phyloP scores from a whole-genome alignment of 768 basidiomycete species.

The Lactarius vividus region DNA sequence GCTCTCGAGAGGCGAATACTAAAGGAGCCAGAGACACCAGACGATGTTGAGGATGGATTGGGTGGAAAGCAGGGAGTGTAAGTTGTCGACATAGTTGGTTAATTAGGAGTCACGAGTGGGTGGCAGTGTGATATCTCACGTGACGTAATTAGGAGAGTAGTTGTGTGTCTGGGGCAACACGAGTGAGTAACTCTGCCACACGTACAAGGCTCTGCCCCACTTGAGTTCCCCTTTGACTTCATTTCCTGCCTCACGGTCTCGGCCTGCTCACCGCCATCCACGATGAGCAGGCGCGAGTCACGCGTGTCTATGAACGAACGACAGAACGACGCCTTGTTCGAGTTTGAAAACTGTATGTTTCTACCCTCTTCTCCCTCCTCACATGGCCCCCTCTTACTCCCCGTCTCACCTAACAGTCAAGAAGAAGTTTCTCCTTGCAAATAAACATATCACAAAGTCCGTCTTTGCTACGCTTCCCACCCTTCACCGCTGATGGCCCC shows the following conservation, averaged over 20 bases:
- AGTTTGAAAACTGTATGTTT: slow-evolving; percentile 80
- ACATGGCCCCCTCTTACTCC: slow-evolving; percentile 26
- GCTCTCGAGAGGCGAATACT: slow-evolving; percentile 12
- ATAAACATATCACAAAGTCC: slow-evolving; percentile 89
- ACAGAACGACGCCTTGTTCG: slow-evolving; percentile 77
- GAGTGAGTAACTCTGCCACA: not conserved
- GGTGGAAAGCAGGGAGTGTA: slow-evolving; percentile 22
- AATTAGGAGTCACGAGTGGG: not conserved
- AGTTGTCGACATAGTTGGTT: not conserved
- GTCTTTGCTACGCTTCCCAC: slow-evolving; percentile 5
- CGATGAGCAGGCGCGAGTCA: slow-evolving; percentile 41
- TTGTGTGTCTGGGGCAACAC: not conserved
- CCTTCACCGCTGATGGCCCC: slow-evolving; percentile 16
- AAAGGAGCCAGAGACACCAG: not conserved
- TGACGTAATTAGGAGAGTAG: not conserved
- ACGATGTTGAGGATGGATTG: not conserved
- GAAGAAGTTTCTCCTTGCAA: slow-evolving; percentile 88
- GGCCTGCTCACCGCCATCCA: slow-evolving; percentile 27
- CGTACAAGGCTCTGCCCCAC: slow-evolving; percentile 3
- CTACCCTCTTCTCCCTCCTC: slow-evolving; percentile 32
- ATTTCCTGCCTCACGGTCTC: slow-evolving; percentile 15
- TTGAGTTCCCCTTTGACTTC: not conserved
- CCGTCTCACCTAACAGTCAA: slow-evolving; percentile 59
- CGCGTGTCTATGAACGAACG: slow-evolving; percentile 54
- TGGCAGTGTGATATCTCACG: not conserved